Evolutionary conservation across 1,284 basidiomycete genomes (phyloP).

Genomic region (Tetrapyrgos nigripes): DNA sequence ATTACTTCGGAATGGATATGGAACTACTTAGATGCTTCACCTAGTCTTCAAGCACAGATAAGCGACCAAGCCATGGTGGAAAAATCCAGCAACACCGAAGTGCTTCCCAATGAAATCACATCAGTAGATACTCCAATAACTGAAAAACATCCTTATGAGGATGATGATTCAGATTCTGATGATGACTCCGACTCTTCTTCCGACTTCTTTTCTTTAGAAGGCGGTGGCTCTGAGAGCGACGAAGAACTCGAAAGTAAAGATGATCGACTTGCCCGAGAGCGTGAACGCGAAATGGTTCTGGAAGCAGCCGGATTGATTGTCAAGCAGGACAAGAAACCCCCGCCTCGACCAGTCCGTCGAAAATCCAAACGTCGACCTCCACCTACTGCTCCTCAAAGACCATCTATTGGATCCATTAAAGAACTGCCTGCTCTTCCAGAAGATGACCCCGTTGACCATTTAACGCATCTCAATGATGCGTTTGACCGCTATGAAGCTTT

Average conservation of each 20-base stretch:
- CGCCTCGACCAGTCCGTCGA: slow-evolving; percentile 38
- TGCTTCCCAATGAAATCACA: too few species aligned
- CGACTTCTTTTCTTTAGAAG: slow-evolving; percentile 62
- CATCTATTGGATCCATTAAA: slow-evolving; percentile 40
- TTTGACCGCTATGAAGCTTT: slow-evolving; percentile 90
- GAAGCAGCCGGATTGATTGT: slow-evolving; percentile 89
- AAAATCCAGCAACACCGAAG: too few species aligned
- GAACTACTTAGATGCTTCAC: not conserved
- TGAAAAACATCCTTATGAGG: slow-evolving; percentile 27
- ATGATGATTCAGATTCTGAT: slow-evolving; percentile 37
- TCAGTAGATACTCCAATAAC: not conserved
- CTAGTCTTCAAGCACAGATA: not conserved
- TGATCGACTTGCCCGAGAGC: slow-evolving; percentile 71
- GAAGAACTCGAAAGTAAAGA: slow-evolving; percentile 53
- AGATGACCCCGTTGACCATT: slow-evolving; percentile 34
- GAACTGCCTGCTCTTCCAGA: slow-evolving; percentile 63
- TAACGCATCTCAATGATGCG: slow-evolving; percentile 77
- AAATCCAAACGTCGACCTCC: slow-evolving; percentile 54
- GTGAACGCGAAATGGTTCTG: slow-evolving; percentile 82
- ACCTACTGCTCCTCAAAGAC: slow-evolving; percentile 50
- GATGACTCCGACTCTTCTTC: slow-evolving; percentile 43
- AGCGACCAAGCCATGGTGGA: not conserved
- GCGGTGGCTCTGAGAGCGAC: slow-evolving; percentile 58
- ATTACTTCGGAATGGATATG: slow-evolving; percentile 10
- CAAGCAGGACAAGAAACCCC: slow-evolving; percentile 54